Evolutionary conservation across 371 early-diverging fungal species (phyloP).

Genomic region (Globomyces sp.): DNA sequence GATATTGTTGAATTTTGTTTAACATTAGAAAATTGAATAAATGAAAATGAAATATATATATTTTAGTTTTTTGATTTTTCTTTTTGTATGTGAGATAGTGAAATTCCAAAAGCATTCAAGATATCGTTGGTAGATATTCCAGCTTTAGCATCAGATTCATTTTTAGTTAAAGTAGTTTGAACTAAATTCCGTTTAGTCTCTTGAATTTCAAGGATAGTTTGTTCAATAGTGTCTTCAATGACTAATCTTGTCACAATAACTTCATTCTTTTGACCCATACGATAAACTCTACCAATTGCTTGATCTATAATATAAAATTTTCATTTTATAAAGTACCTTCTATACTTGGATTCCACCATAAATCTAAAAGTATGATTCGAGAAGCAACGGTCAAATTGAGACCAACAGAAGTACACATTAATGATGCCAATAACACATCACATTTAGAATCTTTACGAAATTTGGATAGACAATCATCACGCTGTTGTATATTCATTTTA

Average conservation of each 20-base stretch:
- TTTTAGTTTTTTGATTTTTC: too few relatives aligned
- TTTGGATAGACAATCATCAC: conserved; percentile 55
- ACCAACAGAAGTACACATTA: conserved; percentile 87
- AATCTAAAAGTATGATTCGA: conserved; percentile 65
- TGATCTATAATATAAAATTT: conserved; percentile 36
- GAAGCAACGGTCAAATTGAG: conserved; percentile 81
- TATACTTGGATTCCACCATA: conserved; percentile 73
- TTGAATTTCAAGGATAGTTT: conserved; percentile 40
- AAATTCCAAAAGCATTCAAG: background rate
- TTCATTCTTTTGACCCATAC: conserved; percentile 62
- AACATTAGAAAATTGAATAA: too few relatives aligned
- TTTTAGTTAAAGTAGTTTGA: background rate
- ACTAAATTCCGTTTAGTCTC: background rate
- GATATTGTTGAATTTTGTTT: background rate
- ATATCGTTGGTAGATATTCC: background rate
- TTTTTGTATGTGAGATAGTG: too few relatives aligned
- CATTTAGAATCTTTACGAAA: conserved; percentile 57
- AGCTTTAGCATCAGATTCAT: background rate
- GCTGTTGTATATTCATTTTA: conserved; percentile 52
- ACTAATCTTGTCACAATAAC: conserved; percentile 57
- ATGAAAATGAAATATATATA: too few relatives aligned
- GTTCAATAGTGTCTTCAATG: conserved; percentile 63
- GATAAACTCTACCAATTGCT: conserved; percentile 71
- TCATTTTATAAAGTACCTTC: background rate
- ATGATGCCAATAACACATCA: conserved; percentile 72